Base-by-base conservation (phyloP, 2,329 filamentous ascomycete species). In the Penicillium decumbens region DNA sequence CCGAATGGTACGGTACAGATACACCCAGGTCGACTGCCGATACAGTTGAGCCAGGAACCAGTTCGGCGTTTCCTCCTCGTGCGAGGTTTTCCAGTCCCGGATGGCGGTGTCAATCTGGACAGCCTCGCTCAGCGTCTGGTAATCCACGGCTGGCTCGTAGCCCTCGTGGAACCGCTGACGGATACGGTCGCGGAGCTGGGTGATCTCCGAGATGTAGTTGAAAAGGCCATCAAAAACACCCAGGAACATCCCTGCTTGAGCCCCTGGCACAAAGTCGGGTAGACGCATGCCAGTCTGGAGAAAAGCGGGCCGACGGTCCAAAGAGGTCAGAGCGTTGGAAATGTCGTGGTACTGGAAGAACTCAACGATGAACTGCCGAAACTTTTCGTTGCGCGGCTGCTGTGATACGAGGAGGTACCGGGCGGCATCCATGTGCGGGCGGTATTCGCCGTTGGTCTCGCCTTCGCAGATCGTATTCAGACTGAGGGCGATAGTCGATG, bases 151-250 rank as follows among this genome's bases (percentile, higher is more conserved):
- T 0, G 87, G 87, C 44, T 88, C 83, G 2, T 81, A 71, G 3
- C 80, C 73, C 46, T 79, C 65, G 46, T 77, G 72, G 58, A 89
- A 84, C 44, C 88, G 83, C 28, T 76, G 74, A 5, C 90, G 81
- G 53, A 95, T 87, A 2, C 77, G 78, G 66, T 91, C 86, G 37
- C 89, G 81, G 32, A 95, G 80, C 10, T 81, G 80, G 1, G 88
- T 89, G 52, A 95, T 92, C 61, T 88, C 82, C 6, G 85, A 85
- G 27, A 95, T 83, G 63, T 87, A 84, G 29, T 80, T 79, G 64
- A 95, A 90, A 1, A 95, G 75, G 1, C 88, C 88, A 61, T 95
- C 89, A 35, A 87, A 83, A 24, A 95, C 85, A 20, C 90, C 90
- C 5, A 95, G 76, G 4, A 95, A 76, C n/a, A 74, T 76, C 7